phyloP scores from a whole-genome alignment of 2,329 filamentous ascomycete species.

The Cytospora piceicola region DNA sequence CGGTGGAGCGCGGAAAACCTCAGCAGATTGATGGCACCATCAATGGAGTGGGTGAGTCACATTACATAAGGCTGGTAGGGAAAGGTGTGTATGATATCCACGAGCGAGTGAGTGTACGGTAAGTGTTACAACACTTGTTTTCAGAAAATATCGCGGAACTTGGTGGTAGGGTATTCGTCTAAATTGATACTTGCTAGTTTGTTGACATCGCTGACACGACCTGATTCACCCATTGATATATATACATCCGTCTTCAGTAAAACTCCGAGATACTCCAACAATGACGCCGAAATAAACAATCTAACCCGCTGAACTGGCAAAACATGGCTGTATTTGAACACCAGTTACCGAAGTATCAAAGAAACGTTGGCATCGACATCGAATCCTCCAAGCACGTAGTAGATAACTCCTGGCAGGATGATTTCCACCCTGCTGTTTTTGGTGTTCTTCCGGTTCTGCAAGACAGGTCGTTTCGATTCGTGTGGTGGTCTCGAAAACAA shows the following conservation, averaged over 20 bases:
- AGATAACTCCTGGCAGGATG: not conserved
- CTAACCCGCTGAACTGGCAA: not conserved
- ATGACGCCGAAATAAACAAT: not conserved
- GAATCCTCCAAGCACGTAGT: not conserved
- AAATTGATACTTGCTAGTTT: not conserved
- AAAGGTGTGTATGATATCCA: no score
- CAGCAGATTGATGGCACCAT: no score
- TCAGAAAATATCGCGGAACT: not conserved
- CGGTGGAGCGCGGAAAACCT: no score
- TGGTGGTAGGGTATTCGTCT: not conserved
- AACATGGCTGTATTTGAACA: not conserved
- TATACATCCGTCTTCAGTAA: not conserved
- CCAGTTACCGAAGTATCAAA: not conserved
- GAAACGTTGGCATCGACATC: not conserved
- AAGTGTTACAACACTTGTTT: no score
- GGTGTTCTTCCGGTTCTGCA: not conserved
- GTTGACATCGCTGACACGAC: not conserved
- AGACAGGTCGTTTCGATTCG: not conserved
- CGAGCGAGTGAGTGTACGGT: no score
- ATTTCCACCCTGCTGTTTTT: slow-evolving; percentile 11
- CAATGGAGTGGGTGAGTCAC: no score
- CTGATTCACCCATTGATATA: not conserved
- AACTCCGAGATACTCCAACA: not conserved
- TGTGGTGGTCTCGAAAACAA: slow-evolving; percentile 2
- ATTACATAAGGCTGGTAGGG: no score